phyloP scores from a whole-genome alignment of 257 asterid species.

The Przewalskia tangutica region DNA sequence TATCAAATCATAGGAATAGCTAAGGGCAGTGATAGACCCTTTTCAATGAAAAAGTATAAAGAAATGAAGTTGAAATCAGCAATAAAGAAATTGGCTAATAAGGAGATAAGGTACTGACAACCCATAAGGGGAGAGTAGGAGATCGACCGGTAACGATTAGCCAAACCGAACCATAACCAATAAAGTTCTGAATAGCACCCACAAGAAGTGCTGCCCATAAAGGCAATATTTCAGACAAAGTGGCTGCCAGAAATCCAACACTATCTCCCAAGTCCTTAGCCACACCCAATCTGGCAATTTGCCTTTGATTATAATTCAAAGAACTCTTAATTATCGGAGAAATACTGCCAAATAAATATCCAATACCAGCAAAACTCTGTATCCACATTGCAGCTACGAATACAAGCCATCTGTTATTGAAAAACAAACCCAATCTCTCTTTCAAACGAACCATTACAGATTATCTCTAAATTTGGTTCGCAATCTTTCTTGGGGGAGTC shows the following conservation, averaged over 20 bases:
- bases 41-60: neutral
- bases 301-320: constrained; percentile 32
- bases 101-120: constrained; percentile 20
- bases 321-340: constrained; percentile 33
- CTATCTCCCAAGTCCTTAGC: constrained; percentile 48
- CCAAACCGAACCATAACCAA: constrained; percentile 56
- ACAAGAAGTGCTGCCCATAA: constrained; percentile 44
- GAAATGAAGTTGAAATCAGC: neutral
- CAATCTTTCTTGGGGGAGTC: neutral
- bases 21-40: neutral
- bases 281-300: constrained; percentile 35
- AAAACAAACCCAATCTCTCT: constrained; percentile 18
- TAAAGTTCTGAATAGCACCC: constrained; percentile 36
- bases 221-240: constrained; percentile 37
- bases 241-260: constrained; percentile 46
- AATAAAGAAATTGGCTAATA: neutral
- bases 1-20: neutral
- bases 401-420: constrained; percentile 44
- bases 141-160: constrained; percentile 34
- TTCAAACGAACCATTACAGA: constrained; percentile 6
- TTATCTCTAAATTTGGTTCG: neutral
- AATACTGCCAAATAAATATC: constrained; percentile 42
- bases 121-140: constrained; percentile 39
- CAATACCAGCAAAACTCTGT: constrained; percentile 47
- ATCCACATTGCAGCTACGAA: constrained; percentile 54